Base-by-base conservation (phyloP, 1,284 basidiomycete species). In the Leccinum ponderosum region DNA sequence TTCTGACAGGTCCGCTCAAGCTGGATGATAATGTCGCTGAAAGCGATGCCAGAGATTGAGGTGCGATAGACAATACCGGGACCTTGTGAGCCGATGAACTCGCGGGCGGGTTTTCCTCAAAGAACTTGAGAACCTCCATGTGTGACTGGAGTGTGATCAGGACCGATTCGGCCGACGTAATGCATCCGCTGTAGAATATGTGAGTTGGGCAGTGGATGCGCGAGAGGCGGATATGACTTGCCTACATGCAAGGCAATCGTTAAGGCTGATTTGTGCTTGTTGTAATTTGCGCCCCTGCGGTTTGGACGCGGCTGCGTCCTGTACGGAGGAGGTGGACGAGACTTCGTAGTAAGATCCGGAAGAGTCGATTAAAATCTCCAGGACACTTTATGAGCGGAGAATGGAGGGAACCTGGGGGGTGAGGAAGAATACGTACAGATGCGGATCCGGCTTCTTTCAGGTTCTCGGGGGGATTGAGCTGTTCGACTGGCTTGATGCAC, bases 91-190 rank as follows among this genome's bases (percentile, higher is more conserved):
- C 72, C 48, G 74, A 70, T 48, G 76, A 72, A 60, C 74, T 66
- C 56, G 72, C 65, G 39, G 77, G 70, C 1, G 82, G 76, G 66
- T 93, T 91, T 25, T 78, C 74, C 48, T 81, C 75, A 25, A 97
- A 82, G 67, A 93, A 90, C 56, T 83, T 83, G 50, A 95, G 83
- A 2, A 99, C 93, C 75, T 99, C 95, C 25, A 87, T 87, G 72
- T 98, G 95, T 14, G 94, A 97, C 76, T 99, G 97, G 63, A 97
- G 85, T n/a, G 94, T 95, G 73, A 99, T 97, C 61, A 99, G 85
- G 39, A 99, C 90, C 12, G 94, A 97, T 81, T 99, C 97, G 37
- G 97, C 97, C 55, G 95, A 97, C 2, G 97, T 99, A 69, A 99
- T 98, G 72, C 97, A 99, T 1, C 97, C 97, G 64, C 95, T 97